These are phyloP conservation scores for Bertia moriformis DNA, from an alignment of 2,329 filamentous ascomycete species.

Conservation along the genomic window DNA sequence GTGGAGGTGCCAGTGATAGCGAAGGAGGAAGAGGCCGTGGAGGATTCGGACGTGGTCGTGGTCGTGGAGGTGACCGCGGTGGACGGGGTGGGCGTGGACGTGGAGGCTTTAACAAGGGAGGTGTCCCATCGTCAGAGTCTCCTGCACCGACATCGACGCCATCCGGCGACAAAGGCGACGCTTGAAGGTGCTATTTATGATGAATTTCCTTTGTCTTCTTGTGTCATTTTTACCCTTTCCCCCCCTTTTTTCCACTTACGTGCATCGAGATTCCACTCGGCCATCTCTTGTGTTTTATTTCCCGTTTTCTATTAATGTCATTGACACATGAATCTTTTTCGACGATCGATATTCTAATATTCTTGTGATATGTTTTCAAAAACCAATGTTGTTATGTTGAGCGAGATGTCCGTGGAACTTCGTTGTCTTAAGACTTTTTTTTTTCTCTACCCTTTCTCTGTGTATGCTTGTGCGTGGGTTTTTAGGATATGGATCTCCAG, in stretches of 20 bases:
- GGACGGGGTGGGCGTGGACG: slow-evolving; percentile 41
- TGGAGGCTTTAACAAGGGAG: slow-evolving; percentile 26
- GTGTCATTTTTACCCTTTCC: background rate
- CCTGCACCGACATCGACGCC: slow-evolving; percentile 36
- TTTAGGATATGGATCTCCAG: background rate
- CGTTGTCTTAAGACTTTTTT: background rate
- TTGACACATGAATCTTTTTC: background rate
- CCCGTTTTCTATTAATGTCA: background rate
- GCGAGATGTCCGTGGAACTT: background rate
- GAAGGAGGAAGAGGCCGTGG: slow-evolving; percentile 21
- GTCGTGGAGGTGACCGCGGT: slow-evolving; percentile 38
- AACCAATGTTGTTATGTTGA: background rate
- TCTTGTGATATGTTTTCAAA: background rate
- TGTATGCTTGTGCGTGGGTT: background rate
- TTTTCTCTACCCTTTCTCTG: background rate
- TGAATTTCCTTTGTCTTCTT: background rate
- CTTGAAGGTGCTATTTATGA: background rate
- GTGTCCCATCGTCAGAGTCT: slow-evolving; percentile 30
- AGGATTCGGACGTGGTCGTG: slow-evolving; percentile 25
- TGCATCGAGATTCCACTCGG: background rate
- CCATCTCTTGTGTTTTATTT: background rate
- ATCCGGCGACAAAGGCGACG: slow-evolving; percentile 18
- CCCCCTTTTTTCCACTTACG: background rate
- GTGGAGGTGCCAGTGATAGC: slow-evolving; percentile 61
- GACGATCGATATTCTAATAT: background rate